Conservation (phyloP, 768 basidiomycete genomes). For the Lenzites betulinus region DNA sequence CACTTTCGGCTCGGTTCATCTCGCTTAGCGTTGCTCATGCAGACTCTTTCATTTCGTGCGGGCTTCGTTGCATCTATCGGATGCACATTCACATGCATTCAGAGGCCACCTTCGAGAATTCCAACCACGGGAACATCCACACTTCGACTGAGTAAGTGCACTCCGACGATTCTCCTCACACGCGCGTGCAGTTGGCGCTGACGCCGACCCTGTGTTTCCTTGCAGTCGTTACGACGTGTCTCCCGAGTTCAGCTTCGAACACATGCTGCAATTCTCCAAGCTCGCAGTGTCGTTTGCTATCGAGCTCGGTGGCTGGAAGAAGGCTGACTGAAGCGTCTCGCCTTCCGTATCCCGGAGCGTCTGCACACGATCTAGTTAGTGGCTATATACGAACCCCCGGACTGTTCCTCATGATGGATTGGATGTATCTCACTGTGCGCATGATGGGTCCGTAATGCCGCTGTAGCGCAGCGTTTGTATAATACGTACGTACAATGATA, state of each 20-base stretch:
- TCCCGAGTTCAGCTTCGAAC: conserved; percentile 85
- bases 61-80: conserved; percentile 8
- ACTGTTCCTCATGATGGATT: neutral
- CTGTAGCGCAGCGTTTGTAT: conserved; percentile 18
- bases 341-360: neutral
- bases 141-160: conserved; percentile 71
- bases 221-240: conserved; percentile 81
- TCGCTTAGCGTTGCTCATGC: conserved; percentile 15
- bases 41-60: neutral
- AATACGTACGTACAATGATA: conserved; percentile 24
- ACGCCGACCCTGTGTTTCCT: conserved; percentile 19
- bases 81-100: conserved; percentile 16
- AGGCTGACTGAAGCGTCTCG: conserved; percentile 17
- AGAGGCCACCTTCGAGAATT: conserved; percentile 74
- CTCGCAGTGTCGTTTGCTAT: conserved; percentile 53
- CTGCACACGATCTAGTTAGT: neutral
- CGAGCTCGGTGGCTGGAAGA: conserved; percentile 50
- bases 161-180: conserved; percentile 14
- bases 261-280: conserved; percentile 76
- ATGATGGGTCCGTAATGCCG: conserved; percentile 16
- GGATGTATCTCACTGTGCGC: conserved; percentile 1
- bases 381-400: neutral
- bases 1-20: conserved; percentile 12
- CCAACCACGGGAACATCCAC: conserved; percentile 80
- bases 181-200: conserved; percentile 3